These are phyloP conservation scores for Curvularia sp. DNA, from an alignment of 2,329 filamentous ascomycete species.

Conservation along the genomic window DNA sequence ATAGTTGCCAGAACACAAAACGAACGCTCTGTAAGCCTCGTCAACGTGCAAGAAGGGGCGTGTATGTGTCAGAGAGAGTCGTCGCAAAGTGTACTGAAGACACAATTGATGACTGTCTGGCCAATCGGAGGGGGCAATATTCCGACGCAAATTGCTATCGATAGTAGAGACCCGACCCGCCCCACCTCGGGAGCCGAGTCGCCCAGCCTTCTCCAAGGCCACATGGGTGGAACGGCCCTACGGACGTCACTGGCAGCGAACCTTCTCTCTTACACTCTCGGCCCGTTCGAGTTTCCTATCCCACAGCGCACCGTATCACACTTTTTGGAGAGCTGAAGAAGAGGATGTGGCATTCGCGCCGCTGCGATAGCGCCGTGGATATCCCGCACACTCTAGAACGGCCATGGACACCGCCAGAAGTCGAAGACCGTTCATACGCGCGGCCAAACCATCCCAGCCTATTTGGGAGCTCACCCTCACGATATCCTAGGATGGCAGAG, in stretches of 20 bases:
- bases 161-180: constrained; percentile 8
- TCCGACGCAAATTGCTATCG: constrained; percentile 17
- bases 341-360: constrained; percentile 23
- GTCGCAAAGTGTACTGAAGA: constrained; percentile 23
- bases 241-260: constrained; percentile 15
- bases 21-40: constrained; percentile 6
- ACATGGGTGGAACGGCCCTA: constrained; percentile 7
- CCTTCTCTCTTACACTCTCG: constrained; percentile 7
- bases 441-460: constrained; percentile 33
- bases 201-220: constrained; percentile 9
- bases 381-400: constrained; percentile 30
- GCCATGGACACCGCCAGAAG: constrained; percentile 44
- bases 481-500: constrained; percentile 18
- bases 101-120: constrained; percentile 19
- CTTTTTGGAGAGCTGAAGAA: constrained; percentile 11
- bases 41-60: neutral
- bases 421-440: constrained; percentile 23
- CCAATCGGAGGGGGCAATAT: constrained; percentile 25
- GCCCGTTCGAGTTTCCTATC: constrained; percentile 4
- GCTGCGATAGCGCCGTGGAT: constrained; percentile 28
- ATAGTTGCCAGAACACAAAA: constrained; percentile 19
- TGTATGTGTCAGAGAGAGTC: constrained; percentile 5
- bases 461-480: constrained; percentile 23
- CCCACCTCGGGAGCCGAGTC: constrained; percentile 2
- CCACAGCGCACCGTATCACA: constrained; percentile 9